Percentiles rank a stretch among this genome's conserved stretches.
phyloP scores from a whole-genome alignment of 1,284 basidiomycete genomes.

The Pascua sp. region DNA sequence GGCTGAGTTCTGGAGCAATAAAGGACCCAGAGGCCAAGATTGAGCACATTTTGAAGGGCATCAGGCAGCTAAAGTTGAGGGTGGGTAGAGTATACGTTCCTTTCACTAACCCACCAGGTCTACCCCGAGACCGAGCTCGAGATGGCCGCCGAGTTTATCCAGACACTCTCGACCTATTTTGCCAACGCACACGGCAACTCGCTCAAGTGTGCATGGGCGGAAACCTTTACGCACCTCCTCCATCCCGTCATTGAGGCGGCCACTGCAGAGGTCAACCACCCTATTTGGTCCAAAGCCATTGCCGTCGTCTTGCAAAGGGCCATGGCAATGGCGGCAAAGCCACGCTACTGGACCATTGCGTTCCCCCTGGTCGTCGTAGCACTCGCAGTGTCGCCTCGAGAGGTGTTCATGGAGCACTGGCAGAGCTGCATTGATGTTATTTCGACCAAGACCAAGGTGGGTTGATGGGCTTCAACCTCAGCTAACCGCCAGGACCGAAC shows the following conservation, averaged over 20 bases:
- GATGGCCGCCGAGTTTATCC: conserved; percentile 87
- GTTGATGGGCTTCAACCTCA: conserved; percentile 13
- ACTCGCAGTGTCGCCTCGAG: conserved; percentile 81
- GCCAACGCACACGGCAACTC: conserved; percentile 77
- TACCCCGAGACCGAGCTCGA: conserved; percentile 93
- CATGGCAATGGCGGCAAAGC: conserved; percentile 80
- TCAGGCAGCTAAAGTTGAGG: conserved; percentile 75
- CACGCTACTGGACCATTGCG: conserved; percentile 83
- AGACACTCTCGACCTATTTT: conserved; percentile 75
- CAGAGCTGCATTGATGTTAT: conserved; percentile 65
- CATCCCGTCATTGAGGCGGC: conserved; percentile 92
- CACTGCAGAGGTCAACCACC: conserved; percentile 94
- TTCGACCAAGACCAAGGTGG: conserved; percentile 73
- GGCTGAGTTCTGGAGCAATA: conserved; percentile 65
- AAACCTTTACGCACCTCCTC: conserved; percentile 71
- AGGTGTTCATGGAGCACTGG: conserved; percentile 83
- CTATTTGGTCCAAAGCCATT: conserved; percentile 87
- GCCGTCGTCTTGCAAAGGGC: conserved; percentile 80
- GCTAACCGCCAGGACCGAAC: conserved; percentile 64
- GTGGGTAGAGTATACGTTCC: conserved; percentile 47
- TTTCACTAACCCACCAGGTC: conserved; percentile 55
- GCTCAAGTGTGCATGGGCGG: conserved; percentile 81
- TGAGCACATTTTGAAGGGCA: conserved; percentile 74
- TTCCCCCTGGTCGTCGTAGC: conserved; percentile 81
- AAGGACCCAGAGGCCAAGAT: conserved; percentile 76